These are phyloP conservation scores for Citropsis articulata DNA, from an alignment of 345 rosid species.

Conservation along the genomic window DNA sequence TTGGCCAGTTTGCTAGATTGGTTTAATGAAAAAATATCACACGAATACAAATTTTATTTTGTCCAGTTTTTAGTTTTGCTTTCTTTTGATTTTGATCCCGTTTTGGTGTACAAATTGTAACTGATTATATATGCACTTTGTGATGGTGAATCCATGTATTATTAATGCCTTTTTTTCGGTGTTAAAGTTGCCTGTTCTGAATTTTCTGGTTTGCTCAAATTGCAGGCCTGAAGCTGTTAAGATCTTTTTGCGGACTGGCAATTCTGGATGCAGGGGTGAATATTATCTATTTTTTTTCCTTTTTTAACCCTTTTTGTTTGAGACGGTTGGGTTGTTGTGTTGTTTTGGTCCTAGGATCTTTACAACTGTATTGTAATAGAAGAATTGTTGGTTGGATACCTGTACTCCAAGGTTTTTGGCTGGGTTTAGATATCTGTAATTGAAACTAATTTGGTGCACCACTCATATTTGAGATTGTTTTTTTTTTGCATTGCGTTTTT, in stretches of 20 bases:
- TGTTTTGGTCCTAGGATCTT: constrained; percentile 14
- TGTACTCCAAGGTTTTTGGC: constrained; percentile 8
- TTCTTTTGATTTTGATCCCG: no score
- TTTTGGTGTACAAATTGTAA: neutral
- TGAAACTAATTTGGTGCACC: constrained; percentile 9
- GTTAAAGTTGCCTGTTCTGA: neutral
- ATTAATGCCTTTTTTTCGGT: neutral
- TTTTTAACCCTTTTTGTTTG: constrained; percentile 1
- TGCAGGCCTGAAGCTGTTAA: constrained; percentile 40
- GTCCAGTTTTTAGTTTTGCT: no score
- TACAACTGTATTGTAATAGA: constrained; percentile 30
- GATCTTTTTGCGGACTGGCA: constrained; percentile 25
- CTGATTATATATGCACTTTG: neutral
- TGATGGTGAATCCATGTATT: neutral
- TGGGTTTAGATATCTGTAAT: constrained; percentile 18
- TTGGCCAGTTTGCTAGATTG: no score
- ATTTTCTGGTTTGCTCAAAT: neutral
- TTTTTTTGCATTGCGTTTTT: neutral
- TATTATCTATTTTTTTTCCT: constrained; percentile 37
- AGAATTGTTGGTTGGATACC: constrained; percentile 19
- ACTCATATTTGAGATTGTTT: neutral
- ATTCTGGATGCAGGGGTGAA: constrained; percentile 66
- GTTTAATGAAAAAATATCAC: no score
- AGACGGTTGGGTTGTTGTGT: constrained; percentile 21
- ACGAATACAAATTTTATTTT: no score